Evolutionary conservation across 225 moss, liverwort and hornwort species (phyloP).

Genomic region (Bryum argenteum): DNA sequence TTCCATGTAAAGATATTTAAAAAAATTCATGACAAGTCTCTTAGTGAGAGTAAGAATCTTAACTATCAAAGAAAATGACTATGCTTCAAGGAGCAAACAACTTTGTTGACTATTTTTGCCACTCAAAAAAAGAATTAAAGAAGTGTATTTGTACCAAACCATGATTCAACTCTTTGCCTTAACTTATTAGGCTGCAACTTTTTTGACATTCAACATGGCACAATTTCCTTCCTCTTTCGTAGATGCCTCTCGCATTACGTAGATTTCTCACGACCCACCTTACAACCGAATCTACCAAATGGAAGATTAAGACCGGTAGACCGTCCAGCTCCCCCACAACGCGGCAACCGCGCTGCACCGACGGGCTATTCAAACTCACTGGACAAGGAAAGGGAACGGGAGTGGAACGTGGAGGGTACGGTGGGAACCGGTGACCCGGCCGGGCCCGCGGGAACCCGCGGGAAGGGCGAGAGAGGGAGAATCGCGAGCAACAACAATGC

Average conservation of each 20-base stretch:
- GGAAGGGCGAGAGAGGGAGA: slow-evolving; percentile 49
- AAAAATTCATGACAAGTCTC: no score
- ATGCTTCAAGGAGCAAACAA: no score
- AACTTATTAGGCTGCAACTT: background rate
- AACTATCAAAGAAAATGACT: no score
- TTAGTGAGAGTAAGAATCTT: no score
- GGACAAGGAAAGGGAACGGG: background rate
- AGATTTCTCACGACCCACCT: background rate
- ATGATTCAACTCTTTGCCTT: background rate
- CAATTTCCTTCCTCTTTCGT: background rate
- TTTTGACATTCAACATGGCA: background rate
- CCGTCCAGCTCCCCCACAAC: slow-evolving; percentile 26
- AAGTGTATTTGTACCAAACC: no score
- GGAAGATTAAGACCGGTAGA: background rate
- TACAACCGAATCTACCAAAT: slow-evolving; percentile 18
- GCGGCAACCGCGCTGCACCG: slow-evolving; percentile 48
- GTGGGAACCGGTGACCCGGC: slow-evolving; percentile 28
- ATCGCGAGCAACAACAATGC: slow-evolving; percentile 29
- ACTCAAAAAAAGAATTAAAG: no score
- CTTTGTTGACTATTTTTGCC: no score
- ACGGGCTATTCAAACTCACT: slow-evolving; percentile 41
- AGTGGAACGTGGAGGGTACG: background rate
- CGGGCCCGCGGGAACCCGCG: slow-evolving; percentile 43
- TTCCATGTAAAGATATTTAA: no score
- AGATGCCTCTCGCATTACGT: background rate